Conservation (phyloP, 108 stramenopile species). For the Nannochloropsis gaditana region DNA sequence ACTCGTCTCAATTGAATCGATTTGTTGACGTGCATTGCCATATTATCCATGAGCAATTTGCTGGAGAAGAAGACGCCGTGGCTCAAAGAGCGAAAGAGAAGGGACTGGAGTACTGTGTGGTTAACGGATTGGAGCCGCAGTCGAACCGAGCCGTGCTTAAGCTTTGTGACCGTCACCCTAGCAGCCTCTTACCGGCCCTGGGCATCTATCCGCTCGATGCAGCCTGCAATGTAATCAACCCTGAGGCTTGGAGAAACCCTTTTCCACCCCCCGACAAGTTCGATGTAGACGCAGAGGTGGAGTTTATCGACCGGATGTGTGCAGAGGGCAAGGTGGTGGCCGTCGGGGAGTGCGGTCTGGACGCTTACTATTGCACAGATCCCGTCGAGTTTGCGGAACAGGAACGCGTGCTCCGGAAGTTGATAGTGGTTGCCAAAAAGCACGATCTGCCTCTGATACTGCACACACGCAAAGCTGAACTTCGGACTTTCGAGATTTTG, state of each 20-base stretch:
- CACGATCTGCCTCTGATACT: conserved; percentile 43
- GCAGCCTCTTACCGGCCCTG: conserved; percentile 28
- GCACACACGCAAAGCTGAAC: conserved; percentile 43
- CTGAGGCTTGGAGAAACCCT: conserved; percentile 28
- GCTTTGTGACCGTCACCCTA: conserved; percentile 16
- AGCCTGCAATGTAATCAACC: conserved; percentile 27
- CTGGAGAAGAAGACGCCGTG: conserved; percentile 23
- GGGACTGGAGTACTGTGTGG: conserved; percentile 34
- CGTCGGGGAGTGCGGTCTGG: conserved; percentile 45
- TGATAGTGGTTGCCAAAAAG: conserved; percentile 23
- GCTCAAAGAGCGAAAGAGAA: background rate
- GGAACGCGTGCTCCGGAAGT: conserved; percentile 34
- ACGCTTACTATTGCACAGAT: conserved; percentile 31
- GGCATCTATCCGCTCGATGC: conserved; percentile 44
- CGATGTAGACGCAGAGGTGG: conserved; percentile 43
- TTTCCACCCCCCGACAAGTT: conserved; percentile 34
- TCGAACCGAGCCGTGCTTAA: conserved; percentile 35
- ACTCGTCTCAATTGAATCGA: background rate
- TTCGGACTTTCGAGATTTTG: conserved; percentile 37
- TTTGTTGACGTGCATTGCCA: conserved; percentile 40
- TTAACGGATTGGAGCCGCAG: conserved; percentile 36
- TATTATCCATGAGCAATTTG: conserved; percentile 32
- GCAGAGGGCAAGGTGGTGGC: conserved; percentile 34
- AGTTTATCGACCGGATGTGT: conserved; percentile 28
- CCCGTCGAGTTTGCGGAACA: conserved; percentile 25